Evolutionary conservation across 108 stramenopile genomes (phyloP).

Genomic region (Cyclostephanos tholiformis): DNA sequence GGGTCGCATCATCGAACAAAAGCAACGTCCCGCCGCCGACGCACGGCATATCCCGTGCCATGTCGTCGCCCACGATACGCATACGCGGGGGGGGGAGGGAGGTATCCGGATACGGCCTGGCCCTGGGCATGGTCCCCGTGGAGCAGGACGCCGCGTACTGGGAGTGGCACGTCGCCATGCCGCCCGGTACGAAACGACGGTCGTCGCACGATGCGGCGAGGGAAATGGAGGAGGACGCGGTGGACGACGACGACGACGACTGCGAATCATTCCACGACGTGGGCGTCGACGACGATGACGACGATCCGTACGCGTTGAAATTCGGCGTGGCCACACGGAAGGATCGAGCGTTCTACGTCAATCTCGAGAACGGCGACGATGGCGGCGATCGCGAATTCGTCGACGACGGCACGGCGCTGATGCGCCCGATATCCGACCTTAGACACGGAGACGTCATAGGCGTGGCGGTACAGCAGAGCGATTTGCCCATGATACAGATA

Average conservation of each 20-base stretch:
- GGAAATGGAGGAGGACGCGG: constrained; percentile 10
- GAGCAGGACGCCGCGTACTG: constrained; percentile 92
- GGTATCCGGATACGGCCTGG: constrained; percentile 70
- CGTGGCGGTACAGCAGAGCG: constrained; percentile 82
- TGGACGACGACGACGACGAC: constrained; percentile 26
- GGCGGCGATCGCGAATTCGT: no score
- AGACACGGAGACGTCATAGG: constrained; percentile 75
- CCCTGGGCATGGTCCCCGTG: constrained; percentile 62
- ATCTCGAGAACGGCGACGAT: constrained; percentile 64
- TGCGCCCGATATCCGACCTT: constrained; percentile 63
- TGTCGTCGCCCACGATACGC: constrained; percentile 65
- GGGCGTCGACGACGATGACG: constrained; percentile 34
- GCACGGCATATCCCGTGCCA: constrained; percentile 44
- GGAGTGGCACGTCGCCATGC: constrained; percentile 74
- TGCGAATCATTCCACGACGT: constrained; percentile 41
- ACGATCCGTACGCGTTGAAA: constrained; percentile 47
- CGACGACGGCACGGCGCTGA: constrained; percentile 66
- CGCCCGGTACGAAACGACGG: no score
- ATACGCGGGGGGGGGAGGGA: constrained; percentile 25
- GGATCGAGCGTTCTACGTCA: constrained; percentile 66
- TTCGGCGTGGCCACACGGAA: constrained; percentile 82
- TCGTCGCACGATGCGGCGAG: no score
- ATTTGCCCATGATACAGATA: constrained; percentile 88
- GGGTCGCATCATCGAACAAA: constrained; percentile 27
- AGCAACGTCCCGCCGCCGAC: constrained; percentile 25